Conservation (phyloP, 805 yeast species). For the Pichia phayaonensis region DNA sequence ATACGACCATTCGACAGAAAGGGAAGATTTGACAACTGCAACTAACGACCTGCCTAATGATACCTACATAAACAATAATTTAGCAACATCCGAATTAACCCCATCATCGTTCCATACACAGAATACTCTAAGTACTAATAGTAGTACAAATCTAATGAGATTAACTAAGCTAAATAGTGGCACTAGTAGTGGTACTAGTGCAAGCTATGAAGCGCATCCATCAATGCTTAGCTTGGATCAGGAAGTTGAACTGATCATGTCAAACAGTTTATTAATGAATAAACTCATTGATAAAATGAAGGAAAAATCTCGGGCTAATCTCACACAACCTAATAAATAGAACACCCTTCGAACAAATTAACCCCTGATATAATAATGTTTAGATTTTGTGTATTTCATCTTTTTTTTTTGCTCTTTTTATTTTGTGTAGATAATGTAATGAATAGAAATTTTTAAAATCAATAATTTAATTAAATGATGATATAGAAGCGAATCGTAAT, state of each 20-base stretch:
- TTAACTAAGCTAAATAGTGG: background rate
- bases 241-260: background rate
- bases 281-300: background rate
- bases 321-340: background rate
- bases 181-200: background rate
- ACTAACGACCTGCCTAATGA: background rate
- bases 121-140: background rate
- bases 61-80: background rate
- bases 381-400: background rate
- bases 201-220: background rate
- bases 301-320: background rate
- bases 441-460: no score
- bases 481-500: no score
- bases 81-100: background rate
- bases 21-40: background rate
- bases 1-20: constrained; percentile 7
- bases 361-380: background rate
- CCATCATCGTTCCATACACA: background rate
- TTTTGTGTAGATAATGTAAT: no score
- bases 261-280: background rate
- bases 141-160: background rate
- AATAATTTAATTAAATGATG: no score
- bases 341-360: no score
- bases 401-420: background rate
- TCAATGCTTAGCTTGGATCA: background rate